Evolutionary conservation across 345 rosid genomes (phyloP).

Genomic region (Mallotus nudiflorus): DNA sequence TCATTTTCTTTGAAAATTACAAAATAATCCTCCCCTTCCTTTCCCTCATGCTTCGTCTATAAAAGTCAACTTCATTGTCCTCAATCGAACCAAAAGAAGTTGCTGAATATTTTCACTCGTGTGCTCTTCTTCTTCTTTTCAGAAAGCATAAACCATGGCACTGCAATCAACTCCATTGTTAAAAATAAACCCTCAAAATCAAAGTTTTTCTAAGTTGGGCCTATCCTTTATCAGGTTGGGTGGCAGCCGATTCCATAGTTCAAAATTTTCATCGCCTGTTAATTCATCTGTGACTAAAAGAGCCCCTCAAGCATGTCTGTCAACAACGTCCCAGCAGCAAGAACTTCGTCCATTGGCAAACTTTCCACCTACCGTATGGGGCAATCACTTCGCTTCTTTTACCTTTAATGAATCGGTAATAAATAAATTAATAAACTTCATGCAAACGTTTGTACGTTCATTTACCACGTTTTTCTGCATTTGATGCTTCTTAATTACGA

Average conservation of each 20-base stretch:
- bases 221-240: too few species aligned
- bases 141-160: not conserved
- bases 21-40: too few species aligned
- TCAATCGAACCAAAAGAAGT: too few species aligned
- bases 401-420: not conserved
- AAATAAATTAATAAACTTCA: too few species aligned
- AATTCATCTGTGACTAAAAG: not conserved
- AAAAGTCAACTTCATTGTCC: too few species aligned
- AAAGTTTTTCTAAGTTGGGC: not conserved
- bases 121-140: not conserved
- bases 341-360: not conserved
- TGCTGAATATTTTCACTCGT: too few species aligned
- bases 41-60: too few species aligned
- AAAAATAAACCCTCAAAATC: not conserved
- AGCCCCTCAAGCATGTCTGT: not conserved
- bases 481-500: too few species aligned
- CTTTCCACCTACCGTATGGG: constrained; percentile 1
- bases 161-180: not conserved
- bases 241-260: too few species aligned
- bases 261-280: not conserved
- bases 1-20: too few species aligned
- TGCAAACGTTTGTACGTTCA: too few species aligned
- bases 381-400: not conserved
- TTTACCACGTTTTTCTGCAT: too few species aligned
- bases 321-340: not conserved